Base-by-base conservation (phyloP, 371 early-diverging fungal species). In the Mucor velutinosus region DNA sequence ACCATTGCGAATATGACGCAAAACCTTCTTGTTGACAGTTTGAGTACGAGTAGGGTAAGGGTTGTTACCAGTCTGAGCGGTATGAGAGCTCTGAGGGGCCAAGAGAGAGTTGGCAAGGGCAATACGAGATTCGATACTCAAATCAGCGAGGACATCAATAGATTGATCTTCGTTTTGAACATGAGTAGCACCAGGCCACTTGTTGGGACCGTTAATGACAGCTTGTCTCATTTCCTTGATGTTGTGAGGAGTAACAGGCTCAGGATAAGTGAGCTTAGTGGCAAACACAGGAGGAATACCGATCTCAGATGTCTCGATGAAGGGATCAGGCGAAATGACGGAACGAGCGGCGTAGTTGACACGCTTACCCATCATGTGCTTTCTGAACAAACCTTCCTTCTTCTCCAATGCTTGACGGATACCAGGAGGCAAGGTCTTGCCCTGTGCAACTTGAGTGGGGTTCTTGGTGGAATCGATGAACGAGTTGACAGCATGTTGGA, bases 281-380 rank as follows among this genome's bases (percentile, higher is more conserved):
- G 99, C 99, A 83, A 99, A 99, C 33, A 95, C 96, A 1, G 96
- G 94, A 17, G 99, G 99, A 32, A 90, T 88, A 73, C 99, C 99
- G 60, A 99, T 97, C 85, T 99, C 99, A 75, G 91, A 92, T 10
- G 99, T 97, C 69, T 98, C 99, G 59, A 99, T 92, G 72, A 97
- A 95, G 4, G 99, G 99, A 83, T 99, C 99, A 2, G 99, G 99
- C 23, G 97, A 97, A 73, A 99, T 99, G 65, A 99, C 99, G 45
- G 97, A 95, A 65, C 99, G 92, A n/a, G 99, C 99, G 10, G 99
- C 97, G 79, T 93, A 99, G 86, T 99, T 99, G 76, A 99, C 99
- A 81, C 99, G 93, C 84, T 99, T 99, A 62, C 99, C 99, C 99
- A 99, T 99, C 95, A 99, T 99, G 80, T 99, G 98, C 84, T 95